A percentile compares a stretch with the other conserved stretches of the same genome.
Evolutionary conservation across 257 asterid genomes (phyloP).

Genomic region (Primulina eburnea): DNA sequence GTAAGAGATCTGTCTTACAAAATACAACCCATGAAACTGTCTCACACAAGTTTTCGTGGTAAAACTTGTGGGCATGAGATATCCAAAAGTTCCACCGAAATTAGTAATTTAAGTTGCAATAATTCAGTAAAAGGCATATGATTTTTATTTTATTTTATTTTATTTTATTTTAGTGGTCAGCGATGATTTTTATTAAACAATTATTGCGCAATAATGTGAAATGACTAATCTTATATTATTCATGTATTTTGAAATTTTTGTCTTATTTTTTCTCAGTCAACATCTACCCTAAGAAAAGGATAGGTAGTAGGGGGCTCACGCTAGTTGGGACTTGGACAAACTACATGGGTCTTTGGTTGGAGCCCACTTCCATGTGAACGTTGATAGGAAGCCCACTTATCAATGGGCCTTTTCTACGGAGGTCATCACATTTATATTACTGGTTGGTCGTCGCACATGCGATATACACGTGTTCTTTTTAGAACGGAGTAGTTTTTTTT

Average conservation of each 20-base stretch:
- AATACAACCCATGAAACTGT: no score
- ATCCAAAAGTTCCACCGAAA: neutral
- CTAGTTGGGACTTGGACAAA: neutral
- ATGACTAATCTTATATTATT: neutral
- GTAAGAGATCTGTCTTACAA: no score
- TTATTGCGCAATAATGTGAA: neutral
- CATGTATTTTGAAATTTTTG: neutral
- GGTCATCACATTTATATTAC: no score
- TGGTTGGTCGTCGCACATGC: no score
- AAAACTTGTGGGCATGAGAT: no score
- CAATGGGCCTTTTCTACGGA: conserved; percentile 10
- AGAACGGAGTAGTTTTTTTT: no score
- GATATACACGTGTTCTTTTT: no score
- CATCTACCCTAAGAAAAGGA: conserved; percentile 19
- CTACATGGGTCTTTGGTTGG: conserved; percentile 15
- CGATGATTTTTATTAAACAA: neutral
- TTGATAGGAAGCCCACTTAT: conserved; percentile 7
- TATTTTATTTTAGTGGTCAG: neutral
- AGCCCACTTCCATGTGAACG: conserved; percentile 34
- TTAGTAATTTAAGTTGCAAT: no score
- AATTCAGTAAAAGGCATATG: no score
- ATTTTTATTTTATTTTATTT: no score
- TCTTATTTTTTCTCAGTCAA: neutral
- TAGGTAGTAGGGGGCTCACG: neutral
- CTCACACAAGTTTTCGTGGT: no score